Conservation (phyloP, 2,329 filamentous ascomycete species). For the Calonectria multiphialidica region DNA sequence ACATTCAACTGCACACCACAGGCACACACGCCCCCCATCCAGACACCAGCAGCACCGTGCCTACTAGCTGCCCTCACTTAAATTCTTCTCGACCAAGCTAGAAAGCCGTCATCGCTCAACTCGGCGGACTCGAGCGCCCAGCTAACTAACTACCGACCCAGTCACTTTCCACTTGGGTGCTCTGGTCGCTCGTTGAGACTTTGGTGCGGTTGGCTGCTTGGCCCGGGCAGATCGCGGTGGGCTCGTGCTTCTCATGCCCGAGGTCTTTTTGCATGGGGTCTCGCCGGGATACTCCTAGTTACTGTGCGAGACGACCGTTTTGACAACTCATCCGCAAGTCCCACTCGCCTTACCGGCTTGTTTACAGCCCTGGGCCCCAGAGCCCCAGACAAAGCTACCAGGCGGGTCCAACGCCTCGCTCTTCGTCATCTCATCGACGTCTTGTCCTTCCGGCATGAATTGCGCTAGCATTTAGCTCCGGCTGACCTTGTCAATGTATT, state of each 20-base stretch:
- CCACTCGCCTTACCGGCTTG: slow-evolving; percentile 40
- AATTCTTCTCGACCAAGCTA: slow-evolving; percentile 38
- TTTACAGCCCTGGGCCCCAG: slow-evolving; percentile 37
- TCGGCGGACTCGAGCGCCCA: slow-evolving; percentile 41
- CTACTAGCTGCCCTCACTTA: slow-evolving; percentile 36
- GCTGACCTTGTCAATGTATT: slow-evolving; percentile 43
- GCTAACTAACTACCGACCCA: slow-evolving; percentile 25
- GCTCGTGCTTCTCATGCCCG: slow-evolving; percentile 56
- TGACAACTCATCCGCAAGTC: slow-evolving; percentile 51
- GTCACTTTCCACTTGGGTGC: slow-evolving; percentile 34
- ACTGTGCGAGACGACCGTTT: slow-evolving; percentile 51
- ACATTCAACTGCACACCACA: slow-evolving; percentile 17
- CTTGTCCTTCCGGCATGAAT: slow-evolving; percentile 45
- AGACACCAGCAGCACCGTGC: slow-evolving; percentile 1
- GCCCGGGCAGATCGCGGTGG: slow-evolving; percentile 52
- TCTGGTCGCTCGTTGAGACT: slow-evolving; percentile 49
- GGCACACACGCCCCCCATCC: slow-evolving; percentile 9
- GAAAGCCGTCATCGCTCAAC: slow-evolving; percentile 40
- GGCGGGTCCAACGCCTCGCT: slow-evolving; percentile 43
- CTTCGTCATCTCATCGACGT: slow-evolving; percentile 45
- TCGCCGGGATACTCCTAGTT: slow-evolving; percentile 56
- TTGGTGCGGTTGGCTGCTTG: slow-evolving; percentile 55
- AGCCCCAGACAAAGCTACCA: slow-evolving; percentile 45
- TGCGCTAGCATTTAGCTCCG: slow-evolving; percentile 42
- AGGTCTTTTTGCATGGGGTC: slow-evolving; percentile 51